Percentiles rank a stretch among this genome's conserved stretches.
phyloP scores from a whole-genome alignment of 192 early-diverging fungal species.

The Dissophora globulifera region DNA sequence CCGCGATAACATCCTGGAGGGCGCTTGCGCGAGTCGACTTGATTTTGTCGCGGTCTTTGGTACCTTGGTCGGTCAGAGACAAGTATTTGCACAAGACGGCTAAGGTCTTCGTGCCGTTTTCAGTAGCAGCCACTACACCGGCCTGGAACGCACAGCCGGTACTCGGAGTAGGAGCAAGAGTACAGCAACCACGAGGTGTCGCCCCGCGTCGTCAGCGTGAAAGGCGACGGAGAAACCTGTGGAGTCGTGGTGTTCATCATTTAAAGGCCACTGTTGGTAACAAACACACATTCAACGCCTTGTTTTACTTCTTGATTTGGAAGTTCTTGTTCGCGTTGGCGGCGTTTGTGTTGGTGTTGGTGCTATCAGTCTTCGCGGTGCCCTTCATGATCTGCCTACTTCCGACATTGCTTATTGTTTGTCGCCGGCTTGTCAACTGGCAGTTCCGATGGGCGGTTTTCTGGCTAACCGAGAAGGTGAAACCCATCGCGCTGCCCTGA shows the following conservation, averaged over 20 bases:
- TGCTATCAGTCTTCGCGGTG: slow-evolving; percentile 15
- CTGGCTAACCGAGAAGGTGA: slow-evolving; percentile 30
- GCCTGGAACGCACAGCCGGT: background rate
- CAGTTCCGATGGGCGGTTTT: slow-evolving; percentile 45
- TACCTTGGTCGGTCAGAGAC: slow-evolving; percentile 4
- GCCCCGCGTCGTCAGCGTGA: background rate
- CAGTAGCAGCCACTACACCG: background rate
- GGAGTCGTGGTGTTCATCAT: slow-evolving; percentile 10
- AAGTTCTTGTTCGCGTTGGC: slow-evolving; percentile 33
- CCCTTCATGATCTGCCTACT: slow-evolving; percentile 43
- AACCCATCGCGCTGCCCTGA: slow-evolving; percentile 29
- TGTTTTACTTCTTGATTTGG: slow-evolving; percentile 42
- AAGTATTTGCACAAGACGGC: slow-evolving; percentile 4
- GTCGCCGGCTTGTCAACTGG: slow-evolving; percentile 18
- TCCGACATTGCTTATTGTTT: slow-evolving; percentile 19
- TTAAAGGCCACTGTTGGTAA: slow-evolving; percentile 9
- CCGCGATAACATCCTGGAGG: slow-evolving; percentile 37
- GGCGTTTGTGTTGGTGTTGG: slow-evolving; percentile 10
- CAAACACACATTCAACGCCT: slow-evolving; percentile 14
- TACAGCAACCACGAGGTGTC: too few species aligned
- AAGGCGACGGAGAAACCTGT: slow-evolving; percentile 18
- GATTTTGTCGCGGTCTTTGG: slow-evolving; percentile 10
- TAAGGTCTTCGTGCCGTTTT: slow-evolving; percentile 20
- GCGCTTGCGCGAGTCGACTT: slow-evolving; percentile 36
- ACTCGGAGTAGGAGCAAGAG: background rate